Percentiles rank a stretch among this genome's conserved stretches.
phyloP scores from a whole-genome alignment of 495 filamentous ascomycete species.

The Aspergillus avenaceus region DNA sequence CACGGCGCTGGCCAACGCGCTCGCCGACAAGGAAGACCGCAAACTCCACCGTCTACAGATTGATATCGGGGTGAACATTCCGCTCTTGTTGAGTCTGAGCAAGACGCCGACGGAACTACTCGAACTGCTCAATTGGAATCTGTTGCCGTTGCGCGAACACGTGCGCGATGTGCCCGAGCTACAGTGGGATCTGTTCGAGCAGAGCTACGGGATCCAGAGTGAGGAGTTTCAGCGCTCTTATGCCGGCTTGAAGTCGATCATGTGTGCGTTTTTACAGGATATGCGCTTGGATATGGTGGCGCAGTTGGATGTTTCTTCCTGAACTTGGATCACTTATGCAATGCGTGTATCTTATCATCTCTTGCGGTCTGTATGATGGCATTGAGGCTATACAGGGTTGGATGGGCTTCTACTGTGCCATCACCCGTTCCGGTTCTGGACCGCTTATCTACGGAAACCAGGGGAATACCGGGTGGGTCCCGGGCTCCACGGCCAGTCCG shows the following conservation, averaged over 20 bases:
- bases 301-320: neutral
- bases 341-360: no score
- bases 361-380: no score
- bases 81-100: conserved; percentile 8
- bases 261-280: conserved; percentile 1
- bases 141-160: neutral
- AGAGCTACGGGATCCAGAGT: conserved; percentile 10
- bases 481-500: no score
- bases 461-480: no score
- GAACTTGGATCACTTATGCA: no score
- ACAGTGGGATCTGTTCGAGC: conserved; percentile 2
- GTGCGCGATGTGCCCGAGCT: neutral
- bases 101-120: conserved; percentile 7
- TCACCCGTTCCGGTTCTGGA: no score
- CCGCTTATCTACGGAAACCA: no score
- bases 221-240: conserved; percentile 5
- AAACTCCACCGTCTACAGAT: neutral
- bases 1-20: neutral
- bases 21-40: neutral
- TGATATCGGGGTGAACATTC: conserved; percentile 3
- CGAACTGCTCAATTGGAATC: conserved; percentile 4
- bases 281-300: conserved; percentile 6
- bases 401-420: no score
- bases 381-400: no score
- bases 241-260: neutral